Conservation (phyloP, 106 monocot genomes). For the Dioscorea zingiberensis region DNA sequence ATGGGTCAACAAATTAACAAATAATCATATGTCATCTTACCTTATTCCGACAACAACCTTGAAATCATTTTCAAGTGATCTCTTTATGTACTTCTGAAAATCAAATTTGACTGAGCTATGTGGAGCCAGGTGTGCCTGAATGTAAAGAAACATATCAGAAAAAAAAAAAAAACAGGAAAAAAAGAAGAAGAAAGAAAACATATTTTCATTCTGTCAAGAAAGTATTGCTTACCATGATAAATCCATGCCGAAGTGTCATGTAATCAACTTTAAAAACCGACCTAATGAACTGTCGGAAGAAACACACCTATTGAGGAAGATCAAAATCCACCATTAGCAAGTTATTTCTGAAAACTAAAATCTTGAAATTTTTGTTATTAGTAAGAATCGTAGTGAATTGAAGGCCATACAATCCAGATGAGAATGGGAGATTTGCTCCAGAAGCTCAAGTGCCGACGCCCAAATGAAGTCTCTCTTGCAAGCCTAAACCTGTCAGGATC, state of each 20-base stretch:
- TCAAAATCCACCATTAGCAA: too few relatives aligned
- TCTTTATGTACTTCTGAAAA: constrained; percentile 61
- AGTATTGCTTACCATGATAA: constrained; percentile 24
- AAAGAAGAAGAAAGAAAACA: too few relatives aligned
- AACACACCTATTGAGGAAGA: constrained; percentile 21
- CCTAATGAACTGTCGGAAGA: constrained; percentile 36
- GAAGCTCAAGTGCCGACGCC: constrained; percentile 24
- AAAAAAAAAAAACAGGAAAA: too few relatives aligned
- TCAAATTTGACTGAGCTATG: constrained; percentile 40
- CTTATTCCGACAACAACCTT: constrained; percentile 58
- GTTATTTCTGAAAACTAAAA: background rate
- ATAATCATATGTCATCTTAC: constrained; percentile 10
- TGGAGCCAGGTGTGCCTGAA: constrained; percentile 52
- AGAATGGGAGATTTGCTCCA: constrained; percentile 34
- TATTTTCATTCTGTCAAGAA: background rate
- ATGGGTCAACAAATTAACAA: background rate
- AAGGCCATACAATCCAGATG: constrained; percentile 33
- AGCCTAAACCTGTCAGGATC: constrained; percentile 44
- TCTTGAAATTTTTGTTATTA: background rate
- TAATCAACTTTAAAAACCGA: constrained; percentile 46
- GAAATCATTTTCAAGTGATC: constrained; percentile 12
- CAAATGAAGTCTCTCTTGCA: constrained; percentile 43
- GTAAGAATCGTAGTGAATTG: background rate
- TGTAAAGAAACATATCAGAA: background rate
- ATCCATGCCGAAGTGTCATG: constrained; percentile 36